Evolutionary conservation across 495 filamentous ascomycete species (phyloP).

Genomic region (Daldinia vernicosa): DNA sequence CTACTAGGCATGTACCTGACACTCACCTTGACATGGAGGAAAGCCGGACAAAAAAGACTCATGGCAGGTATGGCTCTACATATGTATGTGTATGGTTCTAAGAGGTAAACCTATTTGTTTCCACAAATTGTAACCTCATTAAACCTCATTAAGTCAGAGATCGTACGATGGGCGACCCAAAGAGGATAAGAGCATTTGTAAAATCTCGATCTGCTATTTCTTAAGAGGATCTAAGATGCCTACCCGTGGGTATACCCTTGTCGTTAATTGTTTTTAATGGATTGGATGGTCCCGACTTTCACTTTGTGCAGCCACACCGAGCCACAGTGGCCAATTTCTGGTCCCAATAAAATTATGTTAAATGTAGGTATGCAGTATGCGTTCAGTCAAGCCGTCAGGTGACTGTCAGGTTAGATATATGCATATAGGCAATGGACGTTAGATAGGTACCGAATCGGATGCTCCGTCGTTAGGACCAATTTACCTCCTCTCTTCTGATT

Average conservation of each 20-base stretch:
- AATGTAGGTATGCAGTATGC: not conserved
- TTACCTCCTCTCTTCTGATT: not conserved
- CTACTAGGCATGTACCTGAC: not conserved
- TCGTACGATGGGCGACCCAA: conserved; percentile 12
- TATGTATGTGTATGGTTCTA: not conserved
- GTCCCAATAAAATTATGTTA: not conserved
- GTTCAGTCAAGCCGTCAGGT: not conserved
- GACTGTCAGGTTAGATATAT: not conserved
- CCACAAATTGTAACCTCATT: not conserved
- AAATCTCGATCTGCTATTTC: conserved; percentile 9
- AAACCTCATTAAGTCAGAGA: not conserved
- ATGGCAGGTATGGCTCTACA: not conserved
- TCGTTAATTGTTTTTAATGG: not conserved
- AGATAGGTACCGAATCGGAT: not conserved
- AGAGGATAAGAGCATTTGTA: conserved; percentile 8
- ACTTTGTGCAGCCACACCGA: conserved; percentile 1
- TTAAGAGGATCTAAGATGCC: conserved; percentile 4
- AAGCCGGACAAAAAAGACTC: not conserved
- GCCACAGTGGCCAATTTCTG: conserved; percentile 1
- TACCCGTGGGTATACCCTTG: not conserved
- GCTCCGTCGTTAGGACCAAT: not conserved
- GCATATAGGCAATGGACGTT: not conserved
- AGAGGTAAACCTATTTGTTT: not conserved
- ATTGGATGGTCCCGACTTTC: not conserved
- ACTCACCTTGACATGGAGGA: not conserved